Evolutionary conservation across 148 eudicot genomes (phyloP), one percentile per base, ranked within the genome.

Genomic region (Persicaria tinctoria): DNA sequence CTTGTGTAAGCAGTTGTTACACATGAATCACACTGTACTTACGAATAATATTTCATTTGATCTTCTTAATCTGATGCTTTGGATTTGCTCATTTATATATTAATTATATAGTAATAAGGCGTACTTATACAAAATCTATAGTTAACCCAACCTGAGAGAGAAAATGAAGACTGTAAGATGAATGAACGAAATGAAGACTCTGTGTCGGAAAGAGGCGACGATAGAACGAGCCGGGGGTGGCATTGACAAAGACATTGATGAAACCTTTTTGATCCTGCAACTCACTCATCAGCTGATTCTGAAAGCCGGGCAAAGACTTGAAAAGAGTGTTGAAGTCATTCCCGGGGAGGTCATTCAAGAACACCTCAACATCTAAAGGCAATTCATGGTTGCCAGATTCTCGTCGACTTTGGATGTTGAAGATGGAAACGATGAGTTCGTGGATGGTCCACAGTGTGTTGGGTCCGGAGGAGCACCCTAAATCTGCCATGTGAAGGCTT

Each of bases 151-250:
- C 95, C 90, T 78, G 88, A 0, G 95, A 90, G 49, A 92, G 91
- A 94, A 92, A 92, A 82, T 92, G 97, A 72, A 92, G 79, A 73
- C 95, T 88, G 75, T 90, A 87, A 71, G 89, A 88, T 41, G 97
- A 88, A 73, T 90, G 87, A 46, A 87, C 74, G 63, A 92, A 92
- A 80, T 92, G 93, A 84, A 90, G 81, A 85, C 83, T 83, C 12
- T 82, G 73, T 23, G 78, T 74, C 2, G 92, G 95, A 78, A 92
- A 92, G 27, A 92, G 74, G 32, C 89, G 86, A 20, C 79, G 89
- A 79, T 92, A 92, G 70, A 92, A 92, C 0, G 91, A 74, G 16
- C 97, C 97, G 4, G 97, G 92, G 70, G 80, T 83, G 14, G 79
- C 97, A 3, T 94, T 91, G 46, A 92, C 76, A 75, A 88, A 92